Evolutionary conservation across 2,329 filamentous ascomycete species (phyloP), one percentile per base, ranked within the genome.

Genomic region (Xylaria sp.): DNA sequence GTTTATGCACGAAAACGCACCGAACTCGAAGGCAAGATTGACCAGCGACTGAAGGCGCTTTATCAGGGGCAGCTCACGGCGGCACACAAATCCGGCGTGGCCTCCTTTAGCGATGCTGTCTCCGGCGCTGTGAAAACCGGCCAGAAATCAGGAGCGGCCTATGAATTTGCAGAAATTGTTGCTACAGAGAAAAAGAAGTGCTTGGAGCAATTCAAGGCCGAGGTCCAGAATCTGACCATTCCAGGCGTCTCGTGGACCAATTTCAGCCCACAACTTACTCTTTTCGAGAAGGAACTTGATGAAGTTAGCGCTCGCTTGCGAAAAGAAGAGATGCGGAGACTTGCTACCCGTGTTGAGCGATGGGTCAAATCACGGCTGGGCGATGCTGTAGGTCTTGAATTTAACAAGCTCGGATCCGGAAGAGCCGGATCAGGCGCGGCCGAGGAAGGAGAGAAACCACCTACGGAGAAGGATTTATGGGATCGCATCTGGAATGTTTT

Each of bases 81-180:
- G 2, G 92, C 93, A 8, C 95, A 98, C 83, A 98, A 98, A 84
- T 88, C 90, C 0, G 94, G 95, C 1, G 92, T 98, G 23, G 83
- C 87, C 15, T 88, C 91, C 1, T 99, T 99, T 79, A 94, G 90
- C 76, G 93, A 98, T 41, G 92, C 94, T 2, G 96, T 99, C 56
- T 90, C 90, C n/a, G 83, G 85, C 62, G 92, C 93, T 58, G 94
- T 99, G 73, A 99, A 98, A 82, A 86, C 89, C 31, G 95, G 95
- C 2, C 95, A 98, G 80, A 98, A 97, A 84, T 94, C 94, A 64
- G 94, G 94, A 25, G 92, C 90, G 8, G 87, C 88, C 62, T 98
- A 99, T 77, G 96, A 99, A 78, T 99, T 99, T 80, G 94, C 94
- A 25, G 92, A 97, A 74, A 98, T 98, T 75, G 96, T 99, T 6